A percentile compares a stretch with the other conserved stretches of the same genome.
Evolutionary conservation across 495 filamentous ascomycete species (phyloP).

Genomic region (Hypoxylon lienhwacheense): DNA sequence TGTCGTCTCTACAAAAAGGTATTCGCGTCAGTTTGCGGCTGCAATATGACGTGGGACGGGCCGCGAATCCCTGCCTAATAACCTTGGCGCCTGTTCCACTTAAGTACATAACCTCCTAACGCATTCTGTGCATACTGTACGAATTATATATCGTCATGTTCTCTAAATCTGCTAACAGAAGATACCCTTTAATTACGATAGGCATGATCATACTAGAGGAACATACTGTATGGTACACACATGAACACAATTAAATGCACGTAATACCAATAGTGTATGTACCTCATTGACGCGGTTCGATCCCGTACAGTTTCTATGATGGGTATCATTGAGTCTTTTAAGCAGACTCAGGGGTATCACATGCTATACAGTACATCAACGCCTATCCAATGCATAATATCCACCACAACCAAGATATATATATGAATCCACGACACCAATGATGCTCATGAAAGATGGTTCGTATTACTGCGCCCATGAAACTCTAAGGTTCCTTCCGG

Average conservation of each 20-base stretch:
- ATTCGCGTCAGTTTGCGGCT: slow-evolving; percentile 31
- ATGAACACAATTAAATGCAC: no score
- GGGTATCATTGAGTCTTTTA: slow-evolving; percentile 14
- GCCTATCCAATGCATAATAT: slow-evolving; percentile 23
- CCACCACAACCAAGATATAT: slow-evolving; percentile 2
- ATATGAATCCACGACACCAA: slow-evolving; percentile 8
- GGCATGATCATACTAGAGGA: no score
- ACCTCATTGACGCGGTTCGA: not conserved
- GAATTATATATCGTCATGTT: no score
- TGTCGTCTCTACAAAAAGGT: slow-evolving; percentile 13
- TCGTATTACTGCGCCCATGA: slow-evolving; percentile 35
- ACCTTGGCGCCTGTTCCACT: not conserved
- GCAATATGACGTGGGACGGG: slow-evolving; percentile 37
- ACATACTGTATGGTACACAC: no score
- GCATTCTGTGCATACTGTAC: no score
- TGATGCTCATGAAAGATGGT: not conserved
- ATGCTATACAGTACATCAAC: slow-evolving; percentile 9
- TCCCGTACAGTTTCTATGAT: slow-evolving; percentile 13
- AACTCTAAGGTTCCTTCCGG: slow-evolving; percentile 35
- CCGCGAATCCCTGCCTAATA: slow-evolving; percentile 19
- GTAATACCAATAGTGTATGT: no score
- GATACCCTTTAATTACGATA: not conserved
- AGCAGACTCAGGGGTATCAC: slow-evolving; percentile 26
- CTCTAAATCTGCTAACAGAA: not conserved
- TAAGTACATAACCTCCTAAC: no score